Base-by-base conservation (phyloP, 208 protist species). In the Acanthamoeba castellanii region DNA sequence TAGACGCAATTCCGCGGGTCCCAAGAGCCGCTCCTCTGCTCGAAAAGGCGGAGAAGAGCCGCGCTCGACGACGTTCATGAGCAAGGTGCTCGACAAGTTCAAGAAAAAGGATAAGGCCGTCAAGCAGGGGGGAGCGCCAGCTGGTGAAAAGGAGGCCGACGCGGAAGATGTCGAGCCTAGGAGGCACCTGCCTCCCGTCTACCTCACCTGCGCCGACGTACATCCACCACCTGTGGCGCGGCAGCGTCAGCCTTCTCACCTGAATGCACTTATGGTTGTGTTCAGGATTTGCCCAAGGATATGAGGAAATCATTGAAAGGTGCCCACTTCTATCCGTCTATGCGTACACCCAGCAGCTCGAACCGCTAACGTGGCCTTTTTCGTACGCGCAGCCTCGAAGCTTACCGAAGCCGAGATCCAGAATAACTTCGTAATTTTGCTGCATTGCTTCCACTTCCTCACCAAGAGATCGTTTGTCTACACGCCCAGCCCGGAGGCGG, bases 401-500 rank as follows among this genome's bases (percentile, higher is more conserved):
- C 87, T 94, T 0, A 57, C 74, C 27, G 92, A 94, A 30, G 72
- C 18, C 27, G 92, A 94, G 34, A n/a, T 42, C 45, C 11, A 59
- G n/a, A 50, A 55, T 0, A 94, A 94, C 47, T 94, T 94, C 57
- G 20, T 94, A 20, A 87, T 94, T 61, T 42, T 94, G 74, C 61
- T 94, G 92, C 32, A 81, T 50, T 81, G 92, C 74, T 30, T 94
- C 4, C 92, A 94, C 50, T 94, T 94, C 61, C 70, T 94, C 20
- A 94, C 92, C 34, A 94, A 94, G 92, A 30, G 76, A 42, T 82
- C 74, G 25, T 87, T 94, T 72, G 45, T 81, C 57, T 93, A 81
- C 42, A 78, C 88, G 88, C 88, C 88, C 50, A 61, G 37, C 47
- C 89, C 14, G 30, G 72, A 87, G 11, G 55, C 37, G n/a, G 74